Conservation (phyloP, 2,329 filamentous ascomycete species). For the Pseudogymnoascus pannorum region DNA sequence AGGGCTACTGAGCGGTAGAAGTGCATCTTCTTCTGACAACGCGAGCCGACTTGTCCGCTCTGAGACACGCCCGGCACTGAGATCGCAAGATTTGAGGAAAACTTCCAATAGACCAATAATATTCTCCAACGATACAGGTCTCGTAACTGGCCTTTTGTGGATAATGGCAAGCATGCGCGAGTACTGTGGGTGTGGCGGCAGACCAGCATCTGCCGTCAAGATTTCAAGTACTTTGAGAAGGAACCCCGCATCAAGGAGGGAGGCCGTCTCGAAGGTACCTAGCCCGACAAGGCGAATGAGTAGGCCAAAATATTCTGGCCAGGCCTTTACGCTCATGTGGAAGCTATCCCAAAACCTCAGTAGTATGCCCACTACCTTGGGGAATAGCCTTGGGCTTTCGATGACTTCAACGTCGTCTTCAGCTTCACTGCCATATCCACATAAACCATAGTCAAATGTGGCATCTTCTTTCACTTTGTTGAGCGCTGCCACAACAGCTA, state of each 20-base stretch:
- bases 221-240: constrained; percentile 39
- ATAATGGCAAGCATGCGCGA: constrained; percentile 46
- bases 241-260: constrained; percentile 55
- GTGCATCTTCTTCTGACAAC: constrained; percentile 27
- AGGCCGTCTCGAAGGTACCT: constrained; percentile 49
- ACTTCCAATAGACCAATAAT: constrained; percentile 44
- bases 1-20: constrained; percentile 36
- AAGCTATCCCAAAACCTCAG: constrained; percentile 54
- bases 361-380: constrained; percentile 39
- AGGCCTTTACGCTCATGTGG: constrained; percentile 55
- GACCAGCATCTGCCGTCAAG: constrained; percentile 25
- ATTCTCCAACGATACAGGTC: constrained; percentile 46
- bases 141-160: constrained; percentile 40
- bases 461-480: constrained; percentile 41
- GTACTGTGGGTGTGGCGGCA: constrained; percentile 39
- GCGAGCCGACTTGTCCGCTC: constrained; percentile 36
- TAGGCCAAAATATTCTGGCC: constrained; percentile 71
- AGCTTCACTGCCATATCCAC: constrained; percentile 16
- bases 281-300: constrained; percentile 58
- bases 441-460: constrained; percentile 41
- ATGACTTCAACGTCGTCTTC: constrained; percentile 24
- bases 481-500: constrained; percentile 46
- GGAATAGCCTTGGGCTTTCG: constrained; percentile 26
- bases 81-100: constrained; percentile 25
- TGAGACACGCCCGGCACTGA: constrained; percentile 27